Evolutionary conservation across 106 monocot species (phyloP).

Genomic region (Dioscorea alata): DNA sequence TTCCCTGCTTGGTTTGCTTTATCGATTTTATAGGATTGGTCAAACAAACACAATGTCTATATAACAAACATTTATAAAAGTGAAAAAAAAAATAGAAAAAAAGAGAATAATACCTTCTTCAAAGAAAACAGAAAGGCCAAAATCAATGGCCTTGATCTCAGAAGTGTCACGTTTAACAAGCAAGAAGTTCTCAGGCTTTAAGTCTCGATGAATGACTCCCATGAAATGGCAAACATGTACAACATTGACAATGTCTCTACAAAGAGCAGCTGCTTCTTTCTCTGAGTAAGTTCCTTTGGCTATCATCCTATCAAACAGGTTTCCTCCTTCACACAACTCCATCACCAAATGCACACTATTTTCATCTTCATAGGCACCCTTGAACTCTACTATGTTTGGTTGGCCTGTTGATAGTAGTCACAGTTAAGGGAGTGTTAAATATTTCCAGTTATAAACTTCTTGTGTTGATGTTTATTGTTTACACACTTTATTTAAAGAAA

Average conservation of each 20-base stretch:
- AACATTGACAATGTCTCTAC: conserved; percentile 44
- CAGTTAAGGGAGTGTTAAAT: too few relatives aligned
- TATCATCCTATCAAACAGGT: conserved; percentile 69
- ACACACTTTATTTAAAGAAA: too few relatives aligned
- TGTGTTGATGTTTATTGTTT: too few relatives aligned
- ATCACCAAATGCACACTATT: conserved; percentile 53
- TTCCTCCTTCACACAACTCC: conserved; percentile 74
- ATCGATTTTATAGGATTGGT: too few relatives aligned
- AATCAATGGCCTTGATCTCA: conserved; percentile 56
- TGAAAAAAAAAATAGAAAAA: too few relatives aligned
- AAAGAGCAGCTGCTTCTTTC: conserved; percentile 36
- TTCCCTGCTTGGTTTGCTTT: too few relatives aligned
- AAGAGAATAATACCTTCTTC: conserved; percentile 37
- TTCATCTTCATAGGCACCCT: conserved; percentile 54
- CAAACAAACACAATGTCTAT: too few relatives aligned
- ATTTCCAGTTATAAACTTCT: too few relatives aligned
- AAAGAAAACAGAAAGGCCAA: conserved; percentile 73
- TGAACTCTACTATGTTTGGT: conserved; percentile 65
- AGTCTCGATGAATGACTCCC: conserved; percentile 73
- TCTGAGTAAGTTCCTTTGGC: conserved; percentile 54
- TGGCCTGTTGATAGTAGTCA: conserved; percentile 16
- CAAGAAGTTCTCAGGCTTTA: conserved; percentile 73
- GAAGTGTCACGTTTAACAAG: conserved; percentile 35
- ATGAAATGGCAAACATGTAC: conserved; percentile 78
- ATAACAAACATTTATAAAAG: too few relatives aligned